Base-by-base conservation (phyloP, 2,329 filamentous ascomycete species). In the Magnaporthales sp. region DNA sequence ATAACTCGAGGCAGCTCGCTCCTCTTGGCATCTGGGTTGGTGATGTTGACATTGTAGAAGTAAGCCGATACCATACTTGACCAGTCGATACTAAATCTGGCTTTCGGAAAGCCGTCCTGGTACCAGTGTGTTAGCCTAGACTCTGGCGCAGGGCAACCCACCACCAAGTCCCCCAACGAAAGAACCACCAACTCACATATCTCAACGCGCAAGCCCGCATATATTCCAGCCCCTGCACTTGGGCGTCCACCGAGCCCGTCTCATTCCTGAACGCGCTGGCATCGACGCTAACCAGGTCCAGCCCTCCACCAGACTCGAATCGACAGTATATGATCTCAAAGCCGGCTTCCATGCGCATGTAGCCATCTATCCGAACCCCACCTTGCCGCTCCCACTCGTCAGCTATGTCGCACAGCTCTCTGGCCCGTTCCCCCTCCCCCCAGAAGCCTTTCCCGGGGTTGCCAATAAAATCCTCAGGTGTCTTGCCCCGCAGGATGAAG, bases 261-360 rank as follows among this genome's bases (percentile, higher is more conserved):
- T 73, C 54, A 29, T 67, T 67, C 26, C 22, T 2, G 26, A 71
- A 56, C 27, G 70, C 62, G 32, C 64, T 65, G 15, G 62, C 31
- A 13, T 66, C 68, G 27, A 75, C 72, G 4, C 74, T 74, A 1
- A 80, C 68, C 24, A 78, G 71, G 22, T 77, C 73, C 11, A 85
- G 68, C 0, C 80, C 80, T 19, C 67, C 70, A 3, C 58, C 71
- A 2, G 77, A 69, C 10, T 70, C 69, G 62, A 92, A 91, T 66
- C 88, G 78, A 73, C 89, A 92, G 24, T 89, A 78, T 64, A 91
- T 89, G 66, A 90, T 80, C 74, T 92, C 89, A 70, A 91, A 91
- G 0, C 89, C 89, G 22, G 83, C 82, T 72, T 92, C 89, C 82
- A 88, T 88, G 11, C 89, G 83, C 2, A 91, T 75, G 26, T 91